phyloP scores from a whole-genome alignment of 2,329 filamentous ascomycete genomes.

The Botrytis squamosa region DNA sequence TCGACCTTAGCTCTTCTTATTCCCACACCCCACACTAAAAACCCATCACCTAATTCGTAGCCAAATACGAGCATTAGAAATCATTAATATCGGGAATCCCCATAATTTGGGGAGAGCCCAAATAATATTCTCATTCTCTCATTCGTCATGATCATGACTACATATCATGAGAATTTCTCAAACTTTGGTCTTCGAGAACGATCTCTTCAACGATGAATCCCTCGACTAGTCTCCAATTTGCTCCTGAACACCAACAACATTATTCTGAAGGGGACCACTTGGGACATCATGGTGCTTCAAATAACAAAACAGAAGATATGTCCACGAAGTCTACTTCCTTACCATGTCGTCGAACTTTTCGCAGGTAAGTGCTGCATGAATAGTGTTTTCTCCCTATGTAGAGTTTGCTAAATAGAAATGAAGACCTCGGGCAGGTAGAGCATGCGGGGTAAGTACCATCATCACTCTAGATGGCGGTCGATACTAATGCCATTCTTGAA shows the following conservation, averaged over 20 bases:
- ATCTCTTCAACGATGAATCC: not conserved
- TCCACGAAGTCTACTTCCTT: not conserved
- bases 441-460: constrained; percentile 19
- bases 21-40: constrained; percentile 10
- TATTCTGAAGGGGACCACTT: not conserved
- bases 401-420: not conserved
- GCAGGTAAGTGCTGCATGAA: constrained; percentile 1
- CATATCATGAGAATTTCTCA: not conserved
- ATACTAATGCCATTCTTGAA: not conserved
- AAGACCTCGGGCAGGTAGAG: constrained; percentile 21
- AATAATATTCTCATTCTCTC: not conserved
- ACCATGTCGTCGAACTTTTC: constrained; percentile 14
- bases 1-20: not conserved
- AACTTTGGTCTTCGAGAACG: not conserved
- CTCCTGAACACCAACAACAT: not conserved
- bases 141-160: not conserved
- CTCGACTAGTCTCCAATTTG: not conserved
- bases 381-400: not conserved
- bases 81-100: not conserved
- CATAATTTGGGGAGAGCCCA: not conserved
- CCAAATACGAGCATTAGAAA: not conserved
- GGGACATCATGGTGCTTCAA: not conserved
- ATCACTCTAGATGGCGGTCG: not conserved
- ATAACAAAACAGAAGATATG: not conserved
- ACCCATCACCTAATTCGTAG: not conserved